Base-by-base conservation (phyloP, 306 rosid species). In the Trichosanthes truncata region DNA sequence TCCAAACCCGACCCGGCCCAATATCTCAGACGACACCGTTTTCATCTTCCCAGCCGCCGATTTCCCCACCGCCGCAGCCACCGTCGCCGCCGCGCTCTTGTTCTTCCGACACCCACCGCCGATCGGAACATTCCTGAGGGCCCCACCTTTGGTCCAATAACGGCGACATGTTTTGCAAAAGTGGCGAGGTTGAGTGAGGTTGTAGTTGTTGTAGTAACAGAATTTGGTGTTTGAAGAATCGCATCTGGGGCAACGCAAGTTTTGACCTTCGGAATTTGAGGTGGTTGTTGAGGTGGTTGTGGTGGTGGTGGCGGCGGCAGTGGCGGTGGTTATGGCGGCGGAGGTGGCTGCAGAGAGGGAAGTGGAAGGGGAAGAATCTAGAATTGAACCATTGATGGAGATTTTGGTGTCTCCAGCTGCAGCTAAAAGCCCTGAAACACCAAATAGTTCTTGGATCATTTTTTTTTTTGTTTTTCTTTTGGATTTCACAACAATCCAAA, bases 121-220 rank as follows among this genome's bases (percentile, higher is more conserved):
- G 21, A 91, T 89, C 0, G 96, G 96, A 25, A 91, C 90, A 43
- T 91, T 89, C 59, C 96, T 72, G 43, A 91, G 91, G 33, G 93
- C 88, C 9, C 96, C 96, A 2, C 96, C 96, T 84, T 89, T 89
- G 45, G 96, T 91, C 96, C 98, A 94, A 83, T 94, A 94, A 4
- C 98, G 94, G 82, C 98, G 98, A 65, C 98, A 94, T 7, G 97
- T 91, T 87, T 94, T 94, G 89, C 98, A 94, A 88, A 94, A 94
- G 85, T 94, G 97, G 48, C 98, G 98, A 3, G 98, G 98, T 87
- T 94, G 98, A 35, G 98, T 92, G 80, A 94, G 96, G 84, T 94
- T 94, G 89, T 91, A 91, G 89, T 91, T 91, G 89, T 91, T 91
- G 88, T 91, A 91, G 88, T 91, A 93, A 66, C 98, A 93, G 78